A percentile compares a stretch with the other conserved stretches of the same genome.
Evolutionary conservation across 177 flowering plant species (phyloP).

Genomic region (Vitis hybrid): DNA sequence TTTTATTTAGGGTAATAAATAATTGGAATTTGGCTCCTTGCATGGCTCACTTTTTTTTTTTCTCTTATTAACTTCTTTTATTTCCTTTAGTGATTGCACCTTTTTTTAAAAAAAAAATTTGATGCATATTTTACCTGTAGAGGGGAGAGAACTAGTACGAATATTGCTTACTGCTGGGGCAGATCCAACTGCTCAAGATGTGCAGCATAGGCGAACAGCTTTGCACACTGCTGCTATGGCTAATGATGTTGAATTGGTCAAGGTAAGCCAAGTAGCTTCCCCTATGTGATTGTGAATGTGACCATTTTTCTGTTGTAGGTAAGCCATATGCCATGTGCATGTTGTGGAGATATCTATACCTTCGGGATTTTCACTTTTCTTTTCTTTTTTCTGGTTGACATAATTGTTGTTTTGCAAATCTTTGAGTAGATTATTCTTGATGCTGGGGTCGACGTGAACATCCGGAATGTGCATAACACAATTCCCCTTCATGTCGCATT

Average conservation of each 20-base stretch:
- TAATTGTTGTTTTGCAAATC: slow-evolving; percentile 3
- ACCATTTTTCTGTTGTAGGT: background rate
- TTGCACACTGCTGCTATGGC: slow-evolving; percentile 95
- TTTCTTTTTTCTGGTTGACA: background rate
- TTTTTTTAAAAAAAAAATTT: background rate
- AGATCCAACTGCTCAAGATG: slow-evolving; percentile 81
- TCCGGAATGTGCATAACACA: slow-evolving; percentile 75
- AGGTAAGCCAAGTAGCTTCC: slow-evolving; percentile 39
- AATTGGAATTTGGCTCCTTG: background rate
- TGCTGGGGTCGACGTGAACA: slow-evolving; percentile 94
- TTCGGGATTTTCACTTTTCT: background rate
- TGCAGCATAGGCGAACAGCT: slow-evolving; percentile 79
- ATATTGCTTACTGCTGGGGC: slow-evolving; percentile 94
- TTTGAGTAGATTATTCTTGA: slow-evolving; percentile 73
- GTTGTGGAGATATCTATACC: background rate
- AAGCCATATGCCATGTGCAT: background rate
- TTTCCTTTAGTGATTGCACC: slow-evolving; percentile 1
- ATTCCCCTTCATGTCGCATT: slow-evolving; percentile 98
- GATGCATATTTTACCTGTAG: slow-evolving; percentile 34
- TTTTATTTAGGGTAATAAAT: background rate
- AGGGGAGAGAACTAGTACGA: slow-evolving; percentile 83
- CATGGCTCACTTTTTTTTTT: background rate
- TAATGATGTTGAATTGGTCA: slow-evolving; percentile 87
- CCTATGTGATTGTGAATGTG: background rate
- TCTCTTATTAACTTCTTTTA: slow-evolving; percentile 1